Evolutionary conservation across 2,329 filamentous ascomycete genomes (phyloP), one percentile per base, ranked within the genome.

Genomic region (Clonostachys byssicola): DNA sequence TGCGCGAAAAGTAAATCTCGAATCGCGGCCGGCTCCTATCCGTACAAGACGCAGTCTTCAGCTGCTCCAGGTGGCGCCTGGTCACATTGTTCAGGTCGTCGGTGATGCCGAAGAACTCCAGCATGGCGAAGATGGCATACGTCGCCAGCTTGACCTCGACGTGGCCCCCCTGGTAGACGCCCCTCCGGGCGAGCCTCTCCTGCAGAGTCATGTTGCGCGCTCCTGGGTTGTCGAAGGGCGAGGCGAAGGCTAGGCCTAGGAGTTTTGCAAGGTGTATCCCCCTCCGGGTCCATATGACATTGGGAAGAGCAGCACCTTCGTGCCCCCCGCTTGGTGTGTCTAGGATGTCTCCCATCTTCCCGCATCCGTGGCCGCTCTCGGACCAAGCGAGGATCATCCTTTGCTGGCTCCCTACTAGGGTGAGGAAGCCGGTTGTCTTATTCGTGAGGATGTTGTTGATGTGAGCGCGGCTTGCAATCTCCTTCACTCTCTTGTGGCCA

Each of bases 61-160:
- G 56, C 8, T 36, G 34, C 3, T 36, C 30, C 6, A 68, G 54
- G 0, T 60, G 53, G 1, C 46, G 42, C 7, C 45, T 33, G 1
- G 51, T 54, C 7, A 66, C 41, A 2, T 48, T 52, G 23, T 58
- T 41, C 13, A 56, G 45, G 42, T 58, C 49, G 17, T 46, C 48
- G 2, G 58, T 51, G 41, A 65, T 57, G 13, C 41, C 45, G 40
- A 63, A 64, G 3, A 46, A 47, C 2, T 47, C 44, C 1, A 71
- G 53, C 0, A 69, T 49, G 0, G 59, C 45, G 8, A 59, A 60
- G 0, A 69, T 43, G 0, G 61, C 62, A 17, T 67, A 61, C 0
- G 62, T 56, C 0, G 68, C 64, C 0, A 73, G 59, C 47, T 72
- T 72, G 14, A 66, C 65, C 48, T 73, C 69, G 1, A 67, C 63